phyloP scores from a whole-genome alignment of 441 rosid genomes.

The Pelargonium australe region DNA sequence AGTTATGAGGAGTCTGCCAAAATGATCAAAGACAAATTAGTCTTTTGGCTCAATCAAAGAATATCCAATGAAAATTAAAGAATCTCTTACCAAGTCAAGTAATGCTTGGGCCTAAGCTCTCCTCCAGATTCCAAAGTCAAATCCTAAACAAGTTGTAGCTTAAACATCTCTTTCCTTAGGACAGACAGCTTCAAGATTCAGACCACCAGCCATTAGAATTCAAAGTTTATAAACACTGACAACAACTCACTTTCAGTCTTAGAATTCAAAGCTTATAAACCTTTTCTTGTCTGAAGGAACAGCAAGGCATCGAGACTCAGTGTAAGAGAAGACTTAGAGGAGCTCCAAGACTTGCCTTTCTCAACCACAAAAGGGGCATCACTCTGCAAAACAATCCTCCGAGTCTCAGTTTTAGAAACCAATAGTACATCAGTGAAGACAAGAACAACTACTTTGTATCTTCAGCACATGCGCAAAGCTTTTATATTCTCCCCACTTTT shows the following conservation, averaged over 20 bases:
- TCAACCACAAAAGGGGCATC: conserved; percentile 10
- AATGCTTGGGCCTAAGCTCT: background rate
- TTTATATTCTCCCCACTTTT: background rate
- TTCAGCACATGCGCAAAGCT: background rate
- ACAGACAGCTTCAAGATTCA: background rate
- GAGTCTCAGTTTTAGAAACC: conserved; percentile 16
- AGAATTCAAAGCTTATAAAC: conserved; percentile 7
- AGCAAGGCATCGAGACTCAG: conserved; percentile 25
- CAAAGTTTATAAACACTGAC: conserved; percentile 8
- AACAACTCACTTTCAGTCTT: conserved; percentile 8
- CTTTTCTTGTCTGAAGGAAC: background rate
- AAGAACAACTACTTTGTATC: conserved; percentile 8
- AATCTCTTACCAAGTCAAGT: background rate
- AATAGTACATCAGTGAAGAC: background rate
- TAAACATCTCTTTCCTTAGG: conserved; percentile 5
- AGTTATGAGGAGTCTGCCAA: background rate
- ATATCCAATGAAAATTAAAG: background rate
- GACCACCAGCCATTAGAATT: conserved; percentile 3
- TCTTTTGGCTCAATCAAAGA: background rate
- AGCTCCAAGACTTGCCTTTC: conserved; percentile 16
- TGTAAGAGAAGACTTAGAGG: conserved; percentile 12
- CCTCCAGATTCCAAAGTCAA: conserved; percentile 18
- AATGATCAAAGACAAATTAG: background rate
- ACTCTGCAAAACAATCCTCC: conserved; percentile 18
- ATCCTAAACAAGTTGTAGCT: background rate